A percentile compares a stretch with the other conserved stretches of the same genome.
These are phyloP conservation scores for Lepidium africanum DNA, from an alignment of 345 rosid species.

Conservation along the genomic window DNA sequence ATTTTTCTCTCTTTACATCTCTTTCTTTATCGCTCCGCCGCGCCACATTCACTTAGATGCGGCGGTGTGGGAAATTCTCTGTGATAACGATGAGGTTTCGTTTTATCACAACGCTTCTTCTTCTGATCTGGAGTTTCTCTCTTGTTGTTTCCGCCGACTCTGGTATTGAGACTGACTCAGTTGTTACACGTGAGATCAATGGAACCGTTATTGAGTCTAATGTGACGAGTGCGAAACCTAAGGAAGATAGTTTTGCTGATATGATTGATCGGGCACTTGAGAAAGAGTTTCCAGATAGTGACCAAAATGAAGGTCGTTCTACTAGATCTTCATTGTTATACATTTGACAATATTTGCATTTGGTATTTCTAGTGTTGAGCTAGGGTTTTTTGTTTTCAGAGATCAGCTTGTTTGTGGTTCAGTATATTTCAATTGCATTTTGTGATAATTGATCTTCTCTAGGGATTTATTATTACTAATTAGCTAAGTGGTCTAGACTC, in stretches of 20 bases:
- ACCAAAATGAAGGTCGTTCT: conserved; percentile 56
- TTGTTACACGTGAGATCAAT: conserved; percentile 27
- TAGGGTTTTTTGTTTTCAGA: conserved; percentile 30
- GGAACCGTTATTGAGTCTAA: conserved; percentile 33
- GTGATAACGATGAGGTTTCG: conserved; percentile 26
- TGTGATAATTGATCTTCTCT: conserved; percentile 1
- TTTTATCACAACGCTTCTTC: conserved; percentile 13
- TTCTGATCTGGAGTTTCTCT: conserved; percentile 35
- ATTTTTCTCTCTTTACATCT: not conserved
- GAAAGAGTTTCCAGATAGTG: conserved; percentile 86
- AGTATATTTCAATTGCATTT: not conserved
- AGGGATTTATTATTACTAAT: not conserved
- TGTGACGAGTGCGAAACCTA: conserved; percentile 41
- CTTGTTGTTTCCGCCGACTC: conserved; percentile 31
- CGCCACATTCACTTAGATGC: conserved; percentile 14
- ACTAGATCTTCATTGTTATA: conserved; percentile 38
- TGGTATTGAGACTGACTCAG: conserved; percentile 24
- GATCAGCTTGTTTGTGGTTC: conserved; percentile 16
- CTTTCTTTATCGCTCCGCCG: conserved; percentile 1
- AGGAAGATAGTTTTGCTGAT: conserved; percentile 70
- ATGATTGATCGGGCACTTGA: conserved; percentile 84
- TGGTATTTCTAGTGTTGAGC: not conserved
- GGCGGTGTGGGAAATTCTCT: conserved; percentile 7
- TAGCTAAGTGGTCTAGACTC: not conserved
- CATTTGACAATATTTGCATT: not conserved